phyloP scores from a whole-genome alignment of 768 basidiomycete species.

The Leucocoprinus leucothites region DNA sequence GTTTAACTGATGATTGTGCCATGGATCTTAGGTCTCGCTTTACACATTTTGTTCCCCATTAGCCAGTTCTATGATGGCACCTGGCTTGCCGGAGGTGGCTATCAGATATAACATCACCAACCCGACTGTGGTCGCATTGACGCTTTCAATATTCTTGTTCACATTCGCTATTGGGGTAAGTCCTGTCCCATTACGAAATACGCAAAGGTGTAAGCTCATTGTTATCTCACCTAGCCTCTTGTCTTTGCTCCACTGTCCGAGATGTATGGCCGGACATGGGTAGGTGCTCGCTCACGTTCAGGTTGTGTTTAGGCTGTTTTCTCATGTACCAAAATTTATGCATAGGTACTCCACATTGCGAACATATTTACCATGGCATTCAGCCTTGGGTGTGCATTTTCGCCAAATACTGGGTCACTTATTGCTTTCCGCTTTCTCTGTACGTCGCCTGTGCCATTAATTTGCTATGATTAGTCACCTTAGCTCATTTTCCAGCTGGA shows the following conservation, averaged over 20 bases:
- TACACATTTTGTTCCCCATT: constrained; percentile 55
- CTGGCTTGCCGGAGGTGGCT: constrained; percentile 59
- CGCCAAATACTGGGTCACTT: constrained; percentile 51
- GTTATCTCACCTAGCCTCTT: constrained; percentile 38
- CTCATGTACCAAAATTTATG: not conserved
- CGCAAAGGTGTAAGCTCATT: not conserved
- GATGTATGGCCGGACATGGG: constrained; percentile 72
- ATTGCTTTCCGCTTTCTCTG: constrained; percentile 69
- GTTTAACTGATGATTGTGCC: not conserved
- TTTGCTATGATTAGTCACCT: not conserved
- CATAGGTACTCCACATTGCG: constrained; percentile 59
- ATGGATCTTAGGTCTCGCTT: constrained; percentile 43
- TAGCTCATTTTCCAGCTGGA: constrained; percentile 43
- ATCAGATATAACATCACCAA: constrained; percentile 48
- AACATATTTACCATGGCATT: constrained; percentile 63
- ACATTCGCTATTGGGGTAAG: constrained; percentile 64
- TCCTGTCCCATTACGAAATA: not conserved
- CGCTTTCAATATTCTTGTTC: constrained; percentile 64
- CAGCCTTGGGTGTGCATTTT: constrained; percentile 67
- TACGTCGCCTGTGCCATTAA: constrained; percentile 28
- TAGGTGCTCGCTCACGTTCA: constrained; percentile 18
- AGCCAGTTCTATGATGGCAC: constrained; percentile 67
- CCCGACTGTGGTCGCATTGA: constrained; percentile 52
- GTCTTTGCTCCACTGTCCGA: constrained; percentile 68
- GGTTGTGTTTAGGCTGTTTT: not conserved